These are phyloP conservation scores for Thalassiosira sp. DNA, from an alignment of 352 stramenopile species.

Conservation along the genomic window DNA sequence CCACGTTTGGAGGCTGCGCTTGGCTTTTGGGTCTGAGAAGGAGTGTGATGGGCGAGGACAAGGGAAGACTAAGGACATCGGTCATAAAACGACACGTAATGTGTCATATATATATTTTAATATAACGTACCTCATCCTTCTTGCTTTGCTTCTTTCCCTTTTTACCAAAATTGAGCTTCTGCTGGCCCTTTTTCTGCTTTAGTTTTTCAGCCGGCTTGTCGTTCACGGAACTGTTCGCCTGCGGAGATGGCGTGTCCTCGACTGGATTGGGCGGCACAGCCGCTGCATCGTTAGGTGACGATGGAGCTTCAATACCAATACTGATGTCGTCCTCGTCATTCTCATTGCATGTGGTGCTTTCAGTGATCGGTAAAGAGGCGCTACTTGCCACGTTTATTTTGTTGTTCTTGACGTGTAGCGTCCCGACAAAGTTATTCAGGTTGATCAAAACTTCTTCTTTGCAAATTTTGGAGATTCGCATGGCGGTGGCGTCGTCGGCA, in stretches of 20 bases:
- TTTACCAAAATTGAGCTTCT: constrained; percentile 44
- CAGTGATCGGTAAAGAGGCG: background rate
- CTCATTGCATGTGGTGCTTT: constrained; percentile 5
- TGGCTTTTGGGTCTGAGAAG: constrained; percentile 5
- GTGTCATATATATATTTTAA: background rate
- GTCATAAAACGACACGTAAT: background rate
- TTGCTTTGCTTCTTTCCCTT: background rate
- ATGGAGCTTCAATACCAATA: background rate
- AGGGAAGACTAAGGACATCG: background rate
- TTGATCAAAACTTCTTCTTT: constrained; percentile 52
- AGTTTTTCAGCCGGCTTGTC: background rate
- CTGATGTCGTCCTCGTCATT: background rate
- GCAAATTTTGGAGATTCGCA: constrained; percentile 54
- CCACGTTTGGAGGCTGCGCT: constrained; percentile 2
- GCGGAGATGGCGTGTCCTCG: constrained; percentile 38
- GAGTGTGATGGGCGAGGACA: background rate
- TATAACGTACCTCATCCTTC: too few relatives aligned
- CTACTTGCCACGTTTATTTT: background rate
- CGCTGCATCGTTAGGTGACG: background rate
- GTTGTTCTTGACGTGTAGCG: constrained; percentile 38
- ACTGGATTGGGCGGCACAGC: background rate
- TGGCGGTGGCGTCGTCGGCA: constrained; percentile 15
- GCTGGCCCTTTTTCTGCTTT: constrained; percentile 34
- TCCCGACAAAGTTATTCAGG: constrained; percentile 61
- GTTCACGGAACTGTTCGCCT: background rate